Base-by-base conservation (phyloP, 1,284 basidiomycete species). In the Anthracocystis setariae region DNA sequence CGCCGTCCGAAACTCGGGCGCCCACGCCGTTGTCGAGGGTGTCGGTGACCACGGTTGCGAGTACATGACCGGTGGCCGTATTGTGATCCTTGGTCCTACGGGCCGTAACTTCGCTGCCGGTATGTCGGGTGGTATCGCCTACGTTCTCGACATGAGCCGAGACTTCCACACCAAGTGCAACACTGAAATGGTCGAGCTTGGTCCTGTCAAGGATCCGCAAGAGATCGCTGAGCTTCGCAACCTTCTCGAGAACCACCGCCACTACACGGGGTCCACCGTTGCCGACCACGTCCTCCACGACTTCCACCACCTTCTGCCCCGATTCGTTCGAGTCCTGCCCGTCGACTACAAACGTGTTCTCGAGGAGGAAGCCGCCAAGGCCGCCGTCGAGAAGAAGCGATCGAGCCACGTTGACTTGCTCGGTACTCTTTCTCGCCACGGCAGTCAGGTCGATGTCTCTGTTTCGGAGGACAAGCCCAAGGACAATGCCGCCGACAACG, bases 181-280 rank as follows among this genome's bases (percentile, higher is more conserved):
- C 77, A 68, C 60, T 38, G 78, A 78, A 66, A 79, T 76, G 75
- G 77, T 80, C 27, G 78, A 79, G 53, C 74, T 80, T 7, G 77
- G 78, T 42, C 69, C 65, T 15, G 77, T 80, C 61, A 68, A 68
- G 57, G 77, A 80, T 48, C 71, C 78, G 18, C 68, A 77, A 53
- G 78, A 80, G 50, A 77, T 80, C 52, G 78, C 78, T 35, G 78
- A 80, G 76, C 76, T 80, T 24, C 77, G 78, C 63, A 80, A 78
- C 70, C 73, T 80, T 27, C 64, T 80, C 56, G 78, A 80, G 74
- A 76, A 80, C 67, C 78, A 80, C 71, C 75, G 76, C 32, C 78
- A 80, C 74, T 80, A 80, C 74, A 80, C 78, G 24, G 74, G 72
- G 38, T 79, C 77, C 17, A 70, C 77, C 35, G 64, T 80, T 35